These are phyloP conservation scores for Talaromyces rugulosus DNA, from an alignment of 2,329 filamentous ascomycete species.

Conservation along the genomic window DNA sequence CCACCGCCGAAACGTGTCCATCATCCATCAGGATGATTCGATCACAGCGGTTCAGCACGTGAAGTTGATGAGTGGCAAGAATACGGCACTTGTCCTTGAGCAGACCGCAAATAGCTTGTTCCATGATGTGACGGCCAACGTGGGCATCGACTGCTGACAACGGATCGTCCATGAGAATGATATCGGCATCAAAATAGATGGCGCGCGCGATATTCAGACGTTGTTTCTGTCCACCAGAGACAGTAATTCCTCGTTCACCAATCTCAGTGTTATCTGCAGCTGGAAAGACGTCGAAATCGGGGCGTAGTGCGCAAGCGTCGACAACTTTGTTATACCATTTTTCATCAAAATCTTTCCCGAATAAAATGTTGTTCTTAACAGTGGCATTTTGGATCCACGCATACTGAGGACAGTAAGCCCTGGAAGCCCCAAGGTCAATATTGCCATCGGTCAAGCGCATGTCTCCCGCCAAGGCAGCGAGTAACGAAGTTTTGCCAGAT, in stretches of 20 bases:
- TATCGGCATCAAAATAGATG: constrained; percentile 61
- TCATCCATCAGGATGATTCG: constrained; percentile 90
- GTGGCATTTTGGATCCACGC: constrained; percentile 96
- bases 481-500: constrained; percentile 85
- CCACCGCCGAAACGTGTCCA: constrained; percentile 76
- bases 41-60: constrained; percentile 86
- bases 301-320: constrained; percentile 75
- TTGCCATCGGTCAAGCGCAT: constrained; percentile 75
- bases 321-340: constrained; percentile 82
- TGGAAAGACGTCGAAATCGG: constrained; percentile 90
- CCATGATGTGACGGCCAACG: constrained; percentile 71
- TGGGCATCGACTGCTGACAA: constrained; percentile 55
- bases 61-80: constrained; percentile 90
- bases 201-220: constrained; percentile 86
- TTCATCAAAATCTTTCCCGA: constrained; percentile 72
- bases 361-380: constrained; percentile 83
- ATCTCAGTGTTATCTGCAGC: constrained; percentile 87
- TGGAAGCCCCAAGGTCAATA: constrained; percentile 78
- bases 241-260: constrained; percentile 89
- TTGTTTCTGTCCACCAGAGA: constrained; percentile 94
- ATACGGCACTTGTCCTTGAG: constrained; percentile 86
- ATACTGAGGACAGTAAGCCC: constrained; percentile 93
- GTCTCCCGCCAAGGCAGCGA: constrained; percentile 85
- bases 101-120: constrained; percentile 86
- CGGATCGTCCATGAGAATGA: constrained; percentile 62